Evolutionary conservation across 768 basidiomycete species (phyloP), one percentile per base, ranked within the genome.

Genomic region (Suillus clintonianus): DNA sequence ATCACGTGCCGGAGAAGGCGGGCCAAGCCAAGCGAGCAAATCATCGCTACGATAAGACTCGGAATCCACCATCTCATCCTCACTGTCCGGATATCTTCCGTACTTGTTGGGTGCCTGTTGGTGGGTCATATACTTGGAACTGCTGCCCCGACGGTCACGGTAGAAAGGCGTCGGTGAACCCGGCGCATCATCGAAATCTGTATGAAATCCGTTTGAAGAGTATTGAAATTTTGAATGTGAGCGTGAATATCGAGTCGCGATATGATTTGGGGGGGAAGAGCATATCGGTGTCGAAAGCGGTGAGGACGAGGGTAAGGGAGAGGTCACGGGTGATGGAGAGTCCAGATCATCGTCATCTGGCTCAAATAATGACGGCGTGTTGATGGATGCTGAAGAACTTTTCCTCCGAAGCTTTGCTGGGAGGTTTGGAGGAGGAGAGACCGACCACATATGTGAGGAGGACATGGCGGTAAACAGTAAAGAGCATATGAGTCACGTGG

Each of bases 401-500:
- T 68, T 74, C 58, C 74, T 68, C 42, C 64, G 72, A 47, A 63
- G 65, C 39, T 59, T 66, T 61, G 65, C 45, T n/a, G 75, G 70
- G 32, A 71, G 34, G 22, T 61, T 22, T 39, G 56, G 64, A 37
- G 67, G 63, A 8, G 66, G 64, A 22, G 67, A 62, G 32, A 57
- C 27, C 19, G 59, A 60, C 59, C 48, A 32, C 50, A 51, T 58
- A 13, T 48, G 58, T 34, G 63, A 17, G 43, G 67, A 69, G 61
- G 66, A 70, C 74, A 75, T 75, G 62, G 74, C 64, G 48, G 74
- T 77, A 67, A 65, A 57, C 54, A 27, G 67, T 36, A 58, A 70
- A 74, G 68, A 66, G 63, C 61, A 60, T 72, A 75, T 76, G 71
- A 63, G 67, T 75, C 74, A 75, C 74, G 74, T 77, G 76, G 42